phyloP scores from a whole-genome alignment of 2,329 filamentous ascomycete species.

The Boeremia lycopersici region DNA sequence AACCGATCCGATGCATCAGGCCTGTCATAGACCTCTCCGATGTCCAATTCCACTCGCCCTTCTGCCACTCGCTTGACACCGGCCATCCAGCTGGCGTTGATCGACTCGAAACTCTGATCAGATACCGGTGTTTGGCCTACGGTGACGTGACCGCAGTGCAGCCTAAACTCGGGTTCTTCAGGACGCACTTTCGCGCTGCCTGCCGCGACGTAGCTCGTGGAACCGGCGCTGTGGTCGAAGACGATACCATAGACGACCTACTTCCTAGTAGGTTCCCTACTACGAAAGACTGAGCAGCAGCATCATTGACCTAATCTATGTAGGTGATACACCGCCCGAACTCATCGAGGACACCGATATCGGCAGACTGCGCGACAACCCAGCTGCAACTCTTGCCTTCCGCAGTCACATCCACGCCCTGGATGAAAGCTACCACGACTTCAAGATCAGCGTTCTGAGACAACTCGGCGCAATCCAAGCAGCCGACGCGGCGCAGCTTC shows the following conservation, averaged over 20 bases:
- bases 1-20: neutral
- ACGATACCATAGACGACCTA: neutral
- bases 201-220: neutral
- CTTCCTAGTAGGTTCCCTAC: neutral
- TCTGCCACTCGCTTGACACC: neutral
- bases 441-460: neutral
- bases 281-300: neutral
- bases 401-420: neutral
- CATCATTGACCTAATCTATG: neutral
- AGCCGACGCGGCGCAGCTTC: neutral
- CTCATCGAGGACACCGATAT: neutral
- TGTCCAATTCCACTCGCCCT: neutral
- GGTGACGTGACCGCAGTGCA: neutral
- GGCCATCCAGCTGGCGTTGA: neutral
- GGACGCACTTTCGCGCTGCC: conserved; percentile 2
- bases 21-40: neutral
- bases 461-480: neutral
- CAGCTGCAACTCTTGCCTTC: neutral
- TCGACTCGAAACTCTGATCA: conserved; percentile 1
- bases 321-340: neutral
- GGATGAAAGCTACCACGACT: conserved; percentile 9
- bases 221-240: neutral
- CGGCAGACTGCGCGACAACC: neutral
- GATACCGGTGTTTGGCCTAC: neutral
- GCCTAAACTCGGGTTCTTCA: conserved; percentile 1